A percentile compares a stretch with the other conserved stretches of the same genome.
Evolutionary conservation across 169 alveolate genomes (phyloP).

Genomic region (Babesia sp.): DNA sequence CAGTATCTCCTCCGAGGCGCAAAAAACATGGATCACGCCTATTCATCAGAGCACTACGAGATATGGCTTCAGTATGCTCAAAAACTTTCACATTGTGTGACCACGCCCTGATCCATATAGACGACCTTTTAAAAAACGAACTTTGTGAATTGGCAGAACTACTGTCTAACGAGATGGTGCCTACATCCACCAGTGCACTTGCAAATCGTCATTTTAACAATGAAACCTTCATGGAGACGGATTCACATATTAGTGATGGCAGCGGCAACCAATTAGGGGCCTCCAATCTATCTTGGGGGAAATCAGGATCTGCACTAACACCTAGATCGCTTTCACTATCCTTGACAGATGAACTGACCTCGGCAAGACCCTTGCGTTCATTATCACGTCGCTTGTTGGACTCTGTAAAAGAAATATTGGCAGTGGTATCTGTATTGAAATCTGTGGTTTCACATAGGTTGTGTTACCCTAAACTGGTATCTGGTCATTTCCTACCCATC

Average conservation of each 20-base stretch:
- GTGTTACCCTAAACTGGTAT: slow-evolving; percentile 56
- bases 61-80: background rate
- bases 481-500: slow-evolving; percentile 48
- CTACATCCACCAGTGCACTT: background rate
- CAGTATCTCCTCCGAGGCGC: background rate
- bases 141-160: background rate
- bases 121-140: background rate
- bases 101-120: background rate
- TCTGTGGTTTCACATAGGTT: slow-evolving; percentile 51
- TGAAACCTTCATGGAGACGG: background rate
- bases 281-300: background rate
- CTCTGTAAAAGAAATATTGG: background rate
- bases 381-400: background rate
- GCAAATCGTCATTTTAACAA: background rate
- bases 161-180: slow-evolving; percentile 5
- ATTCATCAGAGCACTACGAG: slow-evolving; percentile 27
- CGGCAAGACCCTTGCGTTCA: background rate
- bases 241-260: background rate
- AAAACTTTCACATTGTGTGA: slow-evolving; percentile 1
- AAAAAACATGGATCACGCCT: background rate
- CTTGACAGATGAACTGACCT: slow-evolving; percentile 1
- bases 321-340: background rate
- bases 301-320: background rate
- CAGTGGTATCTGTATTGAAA: slow-evolving; percentile 8
- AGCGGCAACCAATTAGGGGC: background rate